A percentile compares a stretch with the other conserved stretches of the same genome.
phyloP scores from a whole-genome alignment of 495 filamentous ascomycete genomes.

The Neurospora tetraspora region DNA sequence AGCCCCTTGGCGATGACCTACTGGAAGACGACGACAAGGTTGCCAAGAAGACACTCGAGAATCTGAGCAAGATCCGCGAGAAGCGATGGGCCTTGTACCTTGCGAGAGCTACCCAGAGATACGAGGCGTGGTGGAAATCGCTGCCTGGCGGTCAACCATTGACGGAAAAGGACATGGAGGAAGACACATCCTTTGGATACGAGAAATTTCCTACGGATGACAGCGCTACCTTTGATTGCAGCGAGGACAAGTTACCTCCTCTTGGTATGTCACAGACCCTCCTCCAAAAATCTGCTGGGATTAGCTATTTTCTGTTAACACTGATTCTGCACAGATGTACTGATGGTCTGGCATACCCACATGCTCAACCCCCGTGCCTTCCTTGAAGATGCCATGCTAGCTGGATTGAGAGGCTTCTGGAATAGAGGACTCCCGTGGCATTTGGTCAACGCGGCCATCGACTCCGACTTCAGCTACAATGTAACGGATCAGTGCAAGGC shows the following conservation, averaged over 20 bases:
- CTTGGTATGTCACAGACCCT: conserved; percentile 21
- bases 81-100: conserved; percentile 76
- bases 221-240: conserved; percentile 14
- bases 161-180: conserved; percentile 23
- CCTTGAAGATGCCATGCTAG: conserved; percentile 67
- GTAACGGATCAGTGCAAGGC: conserved; percentile 34
- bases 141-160: conserved; percentile 20
- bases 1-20: background rate
- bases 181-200: conserved; percentile 10
- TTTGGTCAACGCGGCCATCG: conserved; percentile 52
- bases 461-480: conserved; percentile 53
- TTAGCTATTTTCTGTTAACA: too few species aligned
- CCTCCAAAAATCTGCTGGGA: background rate
- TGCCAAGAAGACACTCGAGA: conserved; percentile 18
- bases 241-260: conserved; percentile 26
- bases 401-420: conserved; percentile 51
- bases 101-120: conserved; percentile 62
- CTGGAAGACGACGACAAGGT: conserved; percentile 15
- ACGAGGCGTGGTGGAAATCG: conserved; percentile 58
- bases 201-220: conserved; percentile 9
- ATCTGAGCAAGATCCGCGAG: conserved; percentile 50
- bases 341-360: conserved; percentile 87
- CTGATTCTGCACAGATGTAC: conserved; percentile 46
- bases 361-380: conserved; percentile 74
- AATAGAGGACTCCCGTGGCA: conserved; percentile 62